phyloP scores from a whole-genome alignment of 495 filamentous ascomycete genomes.

The Daldinia grandis region DNA sequence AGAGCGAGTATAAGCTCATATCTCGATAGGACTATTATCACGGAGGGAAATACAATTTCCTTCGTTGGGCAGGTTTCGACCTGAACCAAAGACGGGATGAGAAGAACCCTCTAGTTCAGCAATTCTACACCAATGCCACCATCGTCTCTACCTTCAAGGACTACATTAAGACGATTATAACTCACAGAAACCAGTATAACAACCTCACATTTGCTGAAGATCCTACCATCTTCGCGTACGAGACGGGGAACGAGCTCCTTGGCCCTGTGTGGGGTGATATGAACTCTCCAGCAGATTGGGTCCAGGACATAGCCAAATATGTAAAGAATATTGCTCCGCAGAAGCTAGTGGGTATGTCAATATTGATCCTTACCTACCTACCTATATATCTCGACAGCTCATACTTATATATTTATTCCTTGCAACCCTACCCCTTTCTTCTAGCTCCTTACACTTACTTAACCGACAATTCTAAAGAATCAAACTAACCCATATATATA shows the following conservation, averaged over 20 bases:
- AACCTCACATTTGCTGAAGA: conserved; percentile 64
- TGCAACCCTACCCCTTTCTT: neutral
- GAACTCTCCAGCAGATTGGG: conserved; percentile 60
- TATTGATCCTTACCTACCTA: neutral
- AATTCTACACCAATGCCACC: conserved; percentile 62
- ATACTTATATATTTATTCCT: neutral
- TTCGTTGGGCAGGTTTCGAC: conserved; percentile 61
- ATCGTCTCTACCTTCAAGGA: conserved; percentile 60
- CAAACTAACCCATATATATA: conserved; percentile 19
- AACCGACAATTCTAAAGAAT: neutral
- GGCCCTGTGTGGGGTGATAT: conserved; percentile 60
- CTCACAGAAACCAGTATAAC: conserved; percentile 63
- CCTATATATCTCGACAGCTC: neutral
- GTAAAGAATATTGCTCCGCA: conserved; percentile 60
- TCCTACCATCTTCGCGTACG: conserved; percentile 64
- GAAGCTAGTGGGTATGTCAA: conserved; percentile 52
- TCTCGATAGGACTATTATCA: conserved; percentile 63
- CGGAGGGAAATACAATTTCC: conserved; percentile 65
- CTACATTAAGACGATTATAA: conserved; percentile 59
- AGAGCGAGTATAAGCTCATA: conserved; percentile 22
- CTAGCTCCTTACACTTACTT: neutral
- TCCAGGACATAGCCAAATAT: conserved; percentile 55
- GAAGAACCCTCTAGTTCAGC: conserved; percentile 53
- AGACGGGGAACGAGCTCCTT: conserved; percentile 64
- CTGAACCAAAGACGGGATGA: conserved; percentile 49